Conservation (phyloP, 176 grass and related monocot species). For the Thinopyrum elongatum region DNA sequence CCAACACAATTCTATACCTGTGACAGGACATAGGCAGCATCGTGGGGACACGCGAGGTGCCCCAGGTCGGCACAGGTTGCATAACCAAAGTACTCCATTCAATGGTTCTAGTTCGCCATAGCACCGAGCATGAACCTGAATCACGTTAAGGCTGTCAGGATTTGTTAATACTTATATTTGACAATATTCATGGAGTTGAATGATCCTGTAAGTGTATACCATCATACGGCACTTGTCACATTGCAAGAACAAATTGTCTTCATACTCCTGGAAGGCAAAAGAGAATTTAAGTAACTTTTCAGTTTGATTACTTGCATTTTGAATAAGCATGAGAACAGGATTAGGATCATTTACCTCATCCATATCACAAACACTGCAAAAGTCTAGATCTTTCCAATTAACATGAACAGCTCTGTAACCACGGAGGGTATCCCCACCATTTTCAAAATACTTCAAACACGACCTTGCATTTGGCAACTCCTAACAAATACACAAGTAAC, state of each 20-base stretch:
- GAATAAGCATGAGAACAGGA: slow-evolving; percentile 17
- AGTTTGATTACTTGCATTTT: slow-evolving; percentile 19
- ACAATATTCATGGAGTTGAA: slow-evolving; percentile 29
- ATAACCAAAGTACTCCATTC: slow-evolving; percentile 92
- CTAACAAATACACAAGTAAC: slow-evolving; percentile 48
- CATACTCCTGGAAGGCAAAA: slow-evolving; percentile 77
- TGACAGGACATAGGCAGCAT: slow-evolving; percentile 96
- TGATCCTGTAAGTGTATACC: slow-evolving; percentile 48
- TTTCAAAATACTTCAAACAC: slow-evolving; percentile 94
- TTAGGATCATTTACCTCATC: slow-evolving; percentile 77
- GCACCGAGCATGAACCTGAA: slow-evolving; percentile 96
- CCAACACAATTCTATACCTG: slow-evolving; percentile 46
- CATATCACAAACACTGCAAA: slow-evolving; percentile 98
- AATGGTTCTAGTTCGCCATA: slow-evolving; percentile 91
- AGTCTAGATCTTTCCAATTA: slow-evolving; percentile 97
- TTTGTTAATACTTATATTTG: slow-evolving; percentile 21
- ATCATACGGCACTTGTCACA: slow-evolving; percentile 99
- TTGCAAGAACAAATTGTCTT: slow-evolving; percentile 98
- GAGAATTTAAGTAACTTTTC: slow-evolving; percentile 31
- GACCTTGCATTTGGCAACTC: slow-evolving; percentile 91
- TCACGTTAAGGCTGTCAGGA: slow-evolving; percentile 23
- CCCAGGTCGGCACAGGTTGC: slow-evolving; percentile 94
- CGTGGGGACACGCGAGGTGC: slow-evolving; percentile 73
- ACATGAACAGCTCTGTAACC: slow-evolving; percentile 97
- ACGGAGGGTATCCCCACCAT: slow-evolving; percentile 53